phyloP scores from a whole-genome alignment of 495 filamentous ascomycete species.

The Symbiotaphrina buchneri region DNA sequence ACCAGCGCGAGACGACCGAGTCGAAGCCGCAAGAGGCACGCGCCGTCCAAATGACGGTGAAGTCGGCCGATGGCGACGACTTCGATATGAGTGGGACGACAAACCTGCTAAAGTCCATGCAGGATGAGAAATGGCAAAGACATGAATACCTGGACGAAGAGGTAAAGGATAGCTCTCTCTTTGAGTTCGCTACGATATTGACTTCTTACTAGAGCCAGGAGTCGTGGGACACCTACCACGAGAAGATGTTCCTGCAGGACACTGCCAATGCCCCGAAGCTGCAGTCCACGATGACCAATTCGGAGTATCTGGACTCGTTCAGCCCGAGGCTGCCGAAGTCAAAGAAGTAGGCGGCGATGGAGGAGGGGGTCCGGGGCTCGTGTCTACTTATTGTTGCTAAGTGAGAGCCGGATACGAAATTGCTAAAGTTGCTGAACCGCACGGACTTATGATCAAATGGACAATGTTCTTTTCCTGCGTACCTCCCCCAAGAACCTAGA shows the following conservation, averaged over 20 bases:
- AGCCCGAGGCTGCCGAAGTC: too few species aligned
- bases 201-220: constrained; percentile 22
- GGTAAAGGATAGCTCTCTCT: constrained; percentile 13
- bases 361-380: too few species aligned
- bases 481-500: too few species aligned
- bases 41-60: constrained; percentile 44
- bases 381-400: too few species aligned
- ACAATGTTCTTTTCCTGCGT: too few species aligned
- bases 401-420: too few species aligned
- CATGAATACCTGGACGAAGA: constrained; percentile 49
- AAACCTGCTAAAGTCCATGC: constrained; percentile 31
- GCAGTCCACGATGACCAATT: constrained; percentile 25
- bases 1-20: constrained; percentile 17
- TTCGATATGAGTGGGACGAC: constrained; percentile 23
- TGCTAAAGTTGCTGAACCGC: too few species aligned
- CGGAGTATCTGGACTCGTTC: constrained; percentile 40
- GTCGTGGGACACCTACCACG: constrained; percentile 36
- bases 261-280: constrained; percentile 23
- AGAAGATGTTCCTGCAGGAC: constrained; percentile 33
- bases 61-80: constrained; percentile 31
- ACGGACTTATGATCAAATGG: too few species aligned
- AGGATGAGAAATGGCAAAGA: constrained; percentile 44
- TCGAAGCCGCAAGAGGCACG: constrained; percentile 27
- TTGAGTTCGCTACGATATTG: background rate
- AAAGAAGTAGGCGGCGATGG: too few species aligned